These are phyloP conservation scores for Xylaria digitata DNA, from an alignment of 2,329 filamentous ascomycete species.

Conservation along the genomic window DNA sequence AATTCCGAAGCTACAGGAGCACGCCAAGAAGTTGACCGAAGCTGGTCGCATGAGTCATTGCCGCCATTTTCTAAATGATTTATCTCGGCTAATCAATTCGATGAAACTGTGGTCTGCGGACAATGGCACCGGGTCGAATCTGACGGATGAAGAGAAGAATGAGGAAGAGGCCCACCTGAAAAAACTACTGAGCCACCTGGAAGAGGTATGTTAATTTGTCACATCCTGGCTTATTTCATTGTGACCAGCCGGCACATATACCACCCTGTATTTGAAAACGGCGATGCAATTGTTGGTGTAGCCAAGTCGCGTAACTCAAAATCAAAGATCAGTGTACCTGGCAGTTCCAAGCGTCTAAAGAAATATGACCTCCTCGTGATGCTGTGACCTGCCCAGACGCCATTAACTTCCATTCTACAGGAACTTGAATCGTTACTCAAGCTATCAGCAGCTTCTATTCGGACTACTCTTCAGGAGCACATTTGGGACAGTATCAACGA, in stretches of 20 bases:
- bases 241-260: neutral
- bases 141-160: conserved; percentile 37
- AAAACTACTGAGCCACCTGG: conserved; percentile 39
- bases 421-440: conserved; percentile 55
- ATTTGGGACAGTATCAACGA: conserved; percentile 59
- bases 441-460: conserved; percentile 54
- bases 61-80: conserved; percentile 61
- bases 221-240: conserved; percentile 8
- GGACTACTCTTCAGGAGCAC: conserved; percentile 55
- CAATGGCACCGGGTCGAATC: conserved; percentile 27
- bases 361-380: conserved; percentile 12
- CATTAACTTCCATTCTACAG: conserved; percentile 30
- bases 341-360: neutral
- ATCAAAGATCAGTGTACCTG: conserved; percentile 14
- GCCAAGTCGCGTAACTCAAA: conserved; percentile 16
- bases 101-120: conserved; percentile 51
- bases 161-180: conserved; percentile 39
- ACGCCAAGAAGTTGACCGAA: conserved; percentile 69
- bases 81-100: conserved; percentile 64
- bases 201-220: conserved; percentile 40
- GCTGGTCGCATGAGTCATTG: conserved; percentile 52
- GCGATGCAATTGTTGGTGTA: conserved; percentile 3
- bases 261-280: neutral
- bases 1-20: conserved; percentile 67
- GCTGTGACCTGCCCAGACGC: conserved; percentile 21